Percentiles rank a stretch among this genome's conserved stretches.
phyloP scores from a whole-genome alignment of 345 rosid genomes.

The Citropsis articulata region DNA sequence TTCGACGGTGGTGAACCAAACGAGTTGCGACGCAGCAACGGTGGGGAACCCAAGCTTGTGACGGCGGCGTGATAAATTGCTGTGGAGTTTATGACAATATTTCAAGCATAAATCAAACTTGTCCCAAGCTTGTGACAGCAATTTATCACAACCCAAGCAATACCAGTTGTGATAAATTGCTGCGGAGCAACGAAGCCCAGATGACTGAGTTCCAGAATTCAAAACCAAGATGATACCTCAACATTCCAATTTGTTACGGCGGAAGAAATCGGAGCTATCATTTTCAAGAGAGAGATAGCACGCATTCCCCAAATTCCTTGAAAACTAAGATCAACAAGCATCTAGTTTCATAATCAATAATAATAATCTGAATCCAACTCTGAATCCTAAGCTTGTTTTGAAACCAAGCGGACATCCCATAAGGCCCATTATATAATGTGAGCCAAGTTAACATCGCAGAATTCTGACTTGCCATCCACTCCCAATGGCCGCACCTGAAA shows the following conservation, averaged over 20 bases:
- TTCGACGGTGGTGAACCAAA: no score
- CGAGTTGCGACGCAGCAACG: no score
- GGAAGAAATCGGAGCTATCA: constrained; percentile 62
- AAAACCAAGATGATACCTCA: constrained; percentile 43
- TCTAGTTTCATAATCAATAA: background rate
- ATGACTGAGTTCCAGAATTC: background rate
- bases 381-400: constrained; percentile 74
- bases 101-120: no score
- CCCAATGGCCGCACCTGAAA: constrained; percentile 83
- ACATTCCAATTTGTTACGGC: constrained; percentile 70
- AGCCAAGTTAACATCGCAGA: constrained; percentile 63
- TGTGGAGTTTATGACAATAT: no score
- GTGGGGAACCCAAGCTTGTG: no score
- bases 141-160: no score
- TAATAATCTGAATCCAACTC: background rate
- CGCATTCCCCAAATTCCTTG: constrained; percentile 84
- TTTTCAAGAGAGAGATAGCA: constrained; percentile 62
- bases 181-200: background rate
- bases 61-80: no score
- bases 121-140: no score
- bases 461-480: constrained; percentile 99
- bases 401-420: constrained; percentile 83
- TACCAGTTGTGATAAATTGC: background rate
- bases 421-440: constrained; percentile 80
- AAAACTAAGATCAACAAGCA: constrained; percentile 10